Evolutionary conservation across 2,329 filamentous ascomycete genomes (phyloP).

Genomic region (Diplocarpon mali): DNA sequence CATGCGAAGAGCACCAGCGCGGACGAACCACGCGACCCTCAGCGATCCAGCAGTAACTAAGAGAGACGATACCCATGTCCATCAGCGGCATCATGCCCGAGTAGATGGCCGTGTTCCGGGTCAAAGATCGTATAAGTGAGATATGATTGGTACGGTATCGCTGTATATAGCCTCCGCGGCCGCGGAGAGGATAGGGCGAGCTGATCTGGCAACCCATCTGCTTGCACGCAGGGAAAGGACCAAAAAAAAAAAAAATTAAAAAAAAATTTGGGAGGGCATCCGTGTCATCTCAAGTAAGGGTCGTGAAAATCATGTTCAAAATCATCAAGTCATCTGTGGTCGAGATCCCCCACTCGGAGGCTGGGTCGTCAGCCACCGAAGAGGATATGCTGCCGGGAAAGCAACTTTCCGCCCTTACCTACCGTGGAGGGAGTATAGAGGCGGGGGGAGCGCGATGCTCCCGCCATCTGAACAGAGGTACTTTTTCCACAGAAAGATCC

Average conservation of each 20-base stretch:
- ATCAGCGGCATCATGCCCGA: too few relatives aligned
- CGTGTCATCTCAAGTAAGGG: background rate
- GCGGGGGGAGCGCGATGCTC: background rate
- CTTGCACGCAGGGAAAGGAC: background rate
- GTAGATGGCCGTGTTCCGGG: too few relatives aligned
- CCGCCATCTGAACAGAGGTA: slow-evolving; percentile 1
- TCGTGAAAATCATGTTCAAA: slow-evolving; percentile 1
- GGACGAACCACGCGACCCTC: too few relatives aligned
- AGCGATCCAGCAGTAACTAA: too few relatives aligned
- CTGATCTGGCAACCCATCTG: background rate
- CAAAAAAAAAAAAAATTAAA: too few relatives aligned
- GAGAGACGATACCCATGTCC: too few relatives aligned
- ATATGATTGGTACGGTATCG: too few relatives aligned
- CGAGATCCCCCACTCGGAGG: background rate
- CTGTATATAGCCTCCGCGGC: background rate
- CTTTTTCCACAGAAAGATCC: slow-evolving; percentile 9
- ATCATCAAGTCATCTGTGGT: background rate
- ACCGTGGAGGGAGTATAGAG: background rate
- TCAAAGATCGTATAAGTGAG: too few relatives aligned
- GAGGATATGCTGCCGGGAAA: background rate
- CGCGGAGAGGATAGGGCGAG: background rate
- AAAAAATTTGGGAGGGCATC: too few relatives aligned
- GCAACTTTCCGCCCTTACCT: slow-evolving; percentile 6
- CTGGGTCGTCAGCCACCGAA: background rate
- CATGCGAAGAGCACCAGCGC: too few relatives aligned